Conservation (phyloP, 192 early-diverging fungal genomes). For the Allomyces macrogynus region DNA sequence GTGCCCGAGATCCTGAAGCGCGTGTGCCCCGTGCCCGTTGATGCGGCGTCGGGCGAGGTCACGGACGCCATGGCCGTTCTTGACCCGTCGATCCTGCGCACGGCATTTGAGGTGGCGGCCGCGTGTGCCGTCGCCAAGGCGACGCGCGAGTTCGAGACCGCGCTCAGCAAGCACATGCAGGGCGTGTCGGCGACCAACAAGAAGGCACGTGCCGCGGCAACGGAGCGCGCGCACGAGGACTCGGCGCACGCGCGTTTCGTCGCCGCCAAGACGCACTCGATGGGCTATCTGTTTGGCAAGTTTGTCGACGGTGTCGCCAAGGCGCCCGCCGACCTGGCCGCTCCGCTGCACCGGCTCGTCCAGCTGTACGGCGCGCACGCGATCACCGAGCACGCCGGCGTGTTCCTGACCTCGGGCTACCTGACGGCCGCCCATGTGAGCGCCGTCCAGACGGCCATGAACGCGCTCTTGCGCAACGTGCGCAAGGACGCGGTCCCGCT, state of each 20-base stretch:
- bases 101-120: conserved; percentile 62
- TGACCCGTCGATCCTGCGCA: conserved; percentile 38
- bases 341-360: conserved; percentile 48
- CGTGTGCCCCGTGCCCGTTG: conserved; percentile 12
- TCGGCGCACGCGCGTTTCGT: conserved; percentile 65
- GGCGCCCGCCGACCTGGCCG: conserved; percentile 35
- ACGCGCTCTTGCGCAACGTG: conserved; percentile 39
- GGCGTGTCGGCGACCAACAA: too few species aligned
- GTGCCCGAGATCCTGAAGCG: conserved; percentile 15
- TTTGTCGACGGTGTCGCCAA: conserved; percentile 53
- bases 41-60: conserved; percentile 15
- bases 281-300: conserved; percentile 64
- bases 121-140: conserved; percentile 67
- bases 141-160: conserved; percentile 52
- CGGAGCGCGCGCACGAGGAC: conserved; percentile 67
- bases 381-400: conserved; percentile 57
- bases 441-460: conserved; percentile 41
- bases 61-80: conserved; percentile 26
- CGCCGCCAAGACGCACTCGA: conserved; percentile 68
- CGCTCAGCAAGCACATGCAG: conserved; percentile 7
- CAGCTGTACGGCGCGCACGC: conserved; percentile 64
- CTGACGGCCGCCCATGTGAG: conserved; percentile 52
- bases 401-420: conserved; percentile 73
- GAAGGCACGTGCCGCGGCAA: conserved; percentile 34
- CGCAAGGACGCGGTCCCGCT: conserved; percentile 62